Evolutionary conservation across 352 stramenopile genomes (phyloP).

Genomic region (Pythium utonaiense): DNA sequence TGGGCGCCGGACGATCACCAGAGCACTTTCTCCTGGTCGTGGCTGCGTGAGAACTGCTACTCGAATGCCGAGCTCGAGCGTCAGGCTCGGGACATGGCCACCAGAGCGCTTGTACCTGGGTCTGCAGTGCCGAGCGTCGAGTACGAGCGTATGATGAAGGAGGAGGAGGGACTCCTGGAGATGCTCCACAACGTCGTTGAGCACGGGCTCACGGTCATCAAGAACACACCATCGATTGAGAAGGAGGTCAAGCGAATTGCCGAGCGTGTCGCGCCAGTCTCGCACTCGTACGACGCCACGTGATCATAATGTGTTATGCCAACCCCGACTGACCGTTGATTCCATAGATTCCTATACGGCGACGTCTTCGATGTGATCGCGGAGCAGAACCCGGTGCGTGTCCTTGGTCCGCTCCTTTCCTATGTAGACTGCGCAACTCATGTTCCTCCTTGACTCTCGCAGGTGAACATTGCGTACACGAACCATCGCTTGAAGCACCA

Average conservation of each 20-base stretch:
- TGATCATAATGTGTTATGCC: background rate
- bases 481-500: conserved; percentile 88
- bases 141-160: conserved; percentile 62
- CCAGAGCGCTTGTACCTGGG: conserved; percentile 41
- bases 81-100: conserved; percentile 41
- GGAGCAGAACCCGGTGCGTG: conserved; percentile 63
- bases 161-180: conserved; percentile 66
- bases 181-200: conserved; percentile 68
- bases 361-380: conserved; percentile 82
- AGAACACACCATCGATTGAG: conserved; percentile 56
- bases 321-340: background rate
- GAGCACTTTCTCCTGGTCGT: conserved; percentile 65
- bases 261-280: conserved; percentile 75
- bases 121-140: conserved; percentile 51
- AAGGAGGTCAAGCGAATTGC: conserved; percentile 69
- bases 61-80: conserved; percentile 48
- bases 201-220: conserved; percentile 66
- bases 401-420: too few species aligned
- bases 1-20: conserved; percentile 61
- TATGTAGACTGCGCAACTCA: background rate
- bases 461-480: conserved; percentile 96
- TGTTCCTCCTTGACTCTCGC: background rate
- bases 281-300: conserved; percentile 52
- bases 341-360: conserved; percentile 74
- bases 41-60: conserved; percentile 81